A percentile compares a stretch with the other conserved stretches of the same genome.
These are phyloP conservation scores for Ogataea trehalophila DNA, from an alignment of 805 yeast species.

Conservation along the genomic window DNA sequence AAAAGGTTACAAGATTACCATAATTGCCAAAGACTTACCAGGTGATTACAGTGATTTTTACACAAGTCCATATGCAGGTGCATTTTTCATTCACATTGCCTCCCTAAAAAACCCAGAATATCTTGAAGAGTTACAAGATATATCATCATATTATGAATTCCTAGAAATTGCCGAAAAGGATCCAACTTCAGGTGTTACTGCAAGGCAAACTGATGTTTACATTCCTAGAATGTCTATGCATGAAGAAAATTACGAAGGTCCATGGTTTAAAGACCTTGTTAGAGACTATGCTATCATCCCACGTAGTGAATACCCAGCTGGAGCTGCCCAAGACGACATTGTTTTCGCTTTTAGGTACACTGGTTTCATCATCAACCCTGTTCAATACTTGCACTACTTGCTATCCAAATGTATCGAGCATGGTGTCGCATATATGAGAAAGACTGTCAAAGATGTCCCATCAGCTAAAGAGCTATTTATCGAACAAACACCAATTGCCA, in stretches of 20 bases:
- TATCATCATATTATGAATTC: slow-evolving; percentile 33
- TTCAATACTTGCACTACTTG: slow-evolving; percentile 50
- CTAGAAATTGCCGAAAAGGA: slow-evolving; percentile 33
- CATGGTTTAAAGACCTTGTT: slow-evolving; percentile 38
- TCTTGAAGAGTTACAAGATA: slow-evolving; percentile 31
- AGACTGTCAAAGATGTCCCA: slow-evolving; percentile 36
- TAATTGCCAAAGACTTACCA: slow-evolving; percentile 41
- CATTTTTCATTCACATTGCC: slow-evolving; percentile 42
- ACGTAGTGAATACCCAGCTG: slow-evolving; percentile 28
- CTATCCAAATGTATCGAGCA: slow-evolving; percentile 37
- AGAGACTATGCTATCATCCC: slow-evolving; percentile 30
- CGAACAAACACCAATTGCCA: background rate
- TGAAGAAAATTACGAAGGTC: slow-evolving; percentile 26
- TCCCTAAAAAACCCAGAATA: slow-evolving; percentile 24
- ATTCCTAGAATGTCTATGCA: slow-evolving; percentile 24
- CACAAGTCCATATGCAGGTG: slow-evolving; percentile 50
- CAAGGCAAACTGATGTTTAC: slow-evolving; percentile 25
- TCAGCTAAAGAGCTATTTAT: slow-evolving; percentile 17
- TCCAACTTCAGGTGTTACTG: slow-evolving; percentile 37
- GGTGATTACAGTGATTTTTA: slow-evolving; percentile 35
- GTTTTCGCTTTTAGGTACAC: slow-evolving; percentile 47
- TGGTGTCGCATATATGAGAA: slow-evolving; percentile 45
- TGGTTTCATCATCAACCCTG: slow-evolving; percentile 60
- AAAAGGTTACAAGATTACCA: slow-evolving; percentile 35
- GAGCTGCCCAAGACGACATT: slow-evolving; percentile 22